Evolutionary conservation across 75 land plant species (phyloP).

Genomic region (Pseudotsuga menziesii): DNA sequence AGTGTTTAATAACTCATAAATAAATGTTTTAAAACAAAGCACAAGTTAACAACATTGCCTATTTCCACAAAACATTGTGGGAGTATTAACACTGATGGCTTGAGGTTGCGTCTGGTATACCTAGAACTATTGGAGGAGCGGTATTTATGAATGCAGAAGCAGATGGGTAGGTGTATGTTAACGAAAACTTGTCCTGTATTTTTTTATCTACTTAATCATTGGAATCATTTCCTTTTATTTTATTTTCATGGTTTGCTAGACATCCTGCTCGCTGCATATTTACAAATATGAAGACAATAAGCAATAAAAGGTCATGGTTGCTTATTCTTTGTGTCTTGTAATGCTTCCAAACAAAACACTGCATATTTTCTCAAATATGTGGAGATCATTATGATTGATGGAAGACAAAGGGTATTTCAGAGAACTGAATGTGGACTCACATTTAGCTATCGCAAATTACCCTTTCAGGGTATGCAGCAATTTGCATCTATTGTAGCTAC

Average conservation of each 20-base stretch:
- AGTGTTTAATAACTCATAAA: no score
- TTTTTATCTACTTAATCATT: not conserved
- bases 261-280: not conserved
- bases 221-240: not conserved
- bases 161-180: constrained; percentile 49
- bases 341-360: constrained; percentile 37
- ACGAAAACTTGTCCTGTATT: not conserved
- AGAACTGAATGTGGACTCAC: constrained; percentile 31
- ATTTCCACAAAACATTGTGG: not conserved
- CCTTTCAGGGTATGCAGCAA: constrained; percentile 48
- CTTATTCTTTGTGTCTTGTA: not conserved
- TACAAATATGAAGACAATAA: not conserved
- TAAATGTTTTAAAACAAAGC: not conserved
- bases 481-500: constrained; percentile 55
- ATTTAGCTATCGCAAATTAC: constrained; percentile 59
- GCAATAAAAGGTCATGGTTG: not conserved
- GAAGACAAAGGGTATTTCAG: constrained; percentile 17
- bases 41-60: not conserved
- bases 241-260: not conserved
- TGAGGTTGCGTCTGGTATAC: constrained; percentile 79
- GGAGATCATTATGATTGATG: constrained; percentile 45
- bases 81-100: constrained; percentile 22
- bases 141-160: constrained; percentile 80
- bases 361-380: constrained; percentile 45
- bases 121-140: constrained; percentile 81